Percentiles rank a stretch among this genome's conserved stretches.
phyloP scores from a whole-genome alignment of 257 asterid species.

The Lithospermum erythrorhizon region DNA sequence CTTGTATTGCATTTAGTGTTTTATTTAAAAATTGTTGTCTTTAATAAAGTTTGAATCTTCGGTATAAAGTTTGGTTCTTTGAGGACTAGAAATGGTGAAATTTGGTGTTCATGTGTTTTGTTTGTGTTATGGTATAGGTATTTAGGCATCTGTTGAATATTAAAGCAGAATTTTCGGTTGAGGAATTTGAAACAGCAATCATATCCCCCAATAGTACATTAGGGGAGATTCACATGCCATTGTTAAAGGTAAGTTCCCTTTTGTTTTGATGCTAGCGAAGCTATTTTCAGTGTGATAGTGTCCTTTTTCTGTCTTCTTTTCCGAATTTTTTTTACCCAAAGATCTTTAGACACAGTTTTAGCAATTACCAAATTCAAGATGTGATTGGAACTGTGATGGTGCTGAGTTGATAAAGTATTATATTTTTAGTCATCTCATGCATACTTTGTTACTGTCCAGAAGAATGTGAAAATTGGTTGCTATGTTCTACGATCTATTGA shows the following conservation, averaged over 20 bases:
- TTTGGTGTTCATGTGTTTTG: neutral
- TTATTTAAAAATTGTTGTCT: conserved; percentile 13
- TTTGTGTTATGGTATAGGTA: conserved; percentile 44
- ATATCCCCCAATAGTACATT: conserved; percentile 68
- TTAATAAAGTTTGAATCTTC: neutral
- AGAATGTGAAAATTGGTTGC: neutral
- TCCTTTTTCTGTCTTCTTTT: neutral
- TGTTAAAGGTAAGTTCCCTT: conserved; percentile 52
- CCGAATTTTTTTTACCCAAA: neutral
- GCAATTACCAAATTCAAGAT: neutral
- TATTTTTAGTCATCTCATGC: neutral
- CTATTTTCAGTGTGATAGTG: conserved; percentile 4
- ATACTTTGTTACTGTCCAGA: neutral
- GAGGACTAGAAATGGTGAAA: neutral
- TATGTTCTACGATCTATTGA: neutral
- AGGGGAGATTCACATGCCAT: conserved; percentile 87
- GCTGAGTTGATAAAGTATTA: neutral
- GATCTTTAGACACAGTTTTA: neutral
- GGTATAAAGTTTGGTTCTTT: conserved; percentile 7
- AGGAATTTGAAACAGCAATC: conserved; percentile 95
- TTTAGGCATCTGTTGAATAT: conserved; percentile 84
- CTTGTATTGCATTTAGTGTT: conserved; percentile 8
- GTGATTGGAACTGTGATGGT: neutral
- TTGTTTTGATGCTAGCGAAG: neutral
- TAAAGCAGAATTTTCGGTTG: conserved; percentile 80